Percentiles rank a stretch among this genome's conserved stretches.
These are phyloP conservation scores for Licmophora abbreviata DNA, from an alignment of 108 stramenopile genomes.

Conservation along the genomic window DNA sequence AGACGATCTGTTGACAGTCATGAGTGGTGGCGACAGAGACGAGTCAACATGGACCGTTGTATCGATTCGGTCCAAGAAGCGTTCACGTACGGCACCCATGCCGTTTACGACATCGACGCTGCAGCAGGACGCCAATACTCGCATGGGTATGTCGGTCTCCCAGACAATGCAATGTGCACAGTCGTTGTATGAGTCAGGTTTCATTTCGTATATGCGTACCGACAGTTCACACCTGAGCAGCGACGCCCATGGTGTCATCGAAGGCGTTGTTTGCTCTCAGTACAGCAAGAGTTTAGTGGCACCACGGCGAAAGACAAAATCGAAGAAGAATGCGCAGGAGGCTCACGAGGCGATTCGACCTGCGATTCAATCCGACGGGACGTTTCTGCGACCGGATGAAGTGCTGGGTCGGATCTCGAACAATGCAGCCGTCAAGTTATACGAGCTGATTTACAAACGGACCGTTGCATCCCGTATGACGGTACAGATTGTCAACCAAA, in stretches of 20 bases:
- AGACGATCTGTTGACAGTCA: slow-evolving; percentile 5
- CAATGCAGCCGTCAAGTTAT: slow-evolving; percentile 25
- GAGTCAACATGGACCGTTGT: slow-evolving; percentile 20
- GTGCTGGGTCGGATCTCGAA: slow-evolving; percentile 11
- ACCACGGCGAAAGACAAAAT: slow-evolving; percentile 11
- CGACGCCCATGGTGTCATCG: slow-evolving; percentile 26
- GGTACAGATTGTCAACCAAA: slow-evolving; percentile 42
- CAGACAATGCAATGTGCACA: slow-evolving; percentile 71
- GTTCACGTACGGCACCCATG: slow-evolving; percentile 31
- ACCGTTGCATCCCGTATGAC: slow-evolving; percentile 61
- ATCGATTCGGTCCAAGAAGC: slow-evolving; percentile 17
- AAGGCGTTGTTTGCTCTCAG: slow-evolving; percentile 12
- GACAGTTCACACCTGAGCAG: slow-evolving; percentile 62
- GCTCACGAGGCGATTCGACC: slow-evolving; percentile 87
- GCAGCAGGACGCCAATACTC: slow-evolving; percentile 61
- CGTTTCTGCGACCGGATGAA: slow-evolving; percentile 18
- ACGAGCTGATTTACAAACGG: slow-evolving; percentile 52
- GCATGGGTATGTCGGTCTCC: slow-evolving; percentile 45
- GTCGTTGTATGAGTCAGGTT: slow-evolving; percentile 68
- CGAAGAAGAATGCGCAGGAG: slow-evolving; percentile 54
- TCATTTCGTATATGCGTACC: slow-evolving; percentile 82
- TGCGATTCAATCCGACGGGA: slow-evolving; percentile 32
- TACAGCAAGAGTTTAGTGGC: slow-evolving; percentile 22
- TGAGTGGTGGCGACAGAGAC: not conserved
- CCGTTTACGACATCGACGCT: slow-evolving; percentile 78